These are phyloP conservation scores for Chrysosporium queenslandicum DNA, from an alignment of 2,329 filamentous ascomycete genomes.

Conservation along the genomic window DNA sequence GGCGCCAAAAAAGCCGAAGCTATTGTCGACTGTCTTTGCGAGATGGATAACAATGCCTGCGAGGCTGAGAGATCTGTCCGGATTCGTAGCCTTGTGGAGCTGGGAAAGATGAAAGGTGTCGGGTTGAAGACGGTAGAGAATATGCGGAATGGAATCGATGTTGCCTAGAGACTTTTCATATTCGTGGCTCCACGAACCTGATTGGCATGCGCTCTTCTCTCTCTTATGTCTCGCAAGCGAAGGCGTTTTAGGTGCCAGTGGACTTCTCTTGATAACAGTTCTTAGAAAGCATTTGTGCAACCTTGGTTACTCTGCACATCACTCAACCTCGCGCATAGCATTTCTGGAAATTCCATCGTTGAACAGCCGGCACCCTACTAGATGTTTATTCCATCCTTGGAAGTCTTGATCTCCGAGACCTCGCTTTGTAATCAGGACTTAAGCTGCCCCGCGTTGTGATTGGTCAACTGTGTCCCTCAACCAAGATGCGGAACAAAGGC, in stretches of 20 bases:
- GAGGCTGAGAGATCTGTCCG: conserved; percentile 18
- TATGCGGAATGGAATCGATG: conserved; percentile 36
- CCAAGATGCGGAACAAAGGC: conserved; percentile 12
- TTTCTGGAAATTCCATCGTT: too few relatives aligned
- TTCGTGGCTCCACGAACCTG: background rate
- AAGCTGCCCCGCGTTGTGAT: conserved; percentile 6
- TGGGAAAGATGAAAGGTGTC: conserved; percentile 37
- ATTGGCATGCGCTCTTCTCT: background rate
- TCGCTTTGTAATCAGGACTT: too few relatives aligned
- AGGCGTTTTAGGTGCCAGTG: conserved; percentile 1
- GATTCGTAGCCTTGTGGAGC: conserved; percentile 31
- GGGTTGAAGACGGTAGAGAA: conserved; percentile 39
- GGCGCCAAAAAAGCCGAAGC: conserved; percentile 41
- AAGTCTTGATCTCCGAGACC: too few relatives aligned
- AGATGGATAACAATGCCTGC: conserved; percentile 27
- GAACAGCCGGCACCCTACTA: too few relatives aligned
- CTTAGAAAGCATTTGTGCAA: too few relatives aligned
- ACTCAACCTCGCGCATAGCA: too few relatives aligned
- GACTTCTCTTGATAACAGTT: background rate
- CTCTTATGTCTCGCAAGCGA: background rate
- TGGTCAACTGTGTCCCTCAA: background rate
- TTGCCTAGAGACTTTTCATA: background rate
- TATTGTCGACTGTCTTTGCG: conserved; percentile 39
- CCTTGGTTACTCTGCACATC: too few relatives aligned
- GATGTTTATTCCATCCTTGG: too few relatives aligned